Base-by-base conservation (phyloP, 176 grass and related monocot genomes). In the Sorghum bicolor region DNA sequence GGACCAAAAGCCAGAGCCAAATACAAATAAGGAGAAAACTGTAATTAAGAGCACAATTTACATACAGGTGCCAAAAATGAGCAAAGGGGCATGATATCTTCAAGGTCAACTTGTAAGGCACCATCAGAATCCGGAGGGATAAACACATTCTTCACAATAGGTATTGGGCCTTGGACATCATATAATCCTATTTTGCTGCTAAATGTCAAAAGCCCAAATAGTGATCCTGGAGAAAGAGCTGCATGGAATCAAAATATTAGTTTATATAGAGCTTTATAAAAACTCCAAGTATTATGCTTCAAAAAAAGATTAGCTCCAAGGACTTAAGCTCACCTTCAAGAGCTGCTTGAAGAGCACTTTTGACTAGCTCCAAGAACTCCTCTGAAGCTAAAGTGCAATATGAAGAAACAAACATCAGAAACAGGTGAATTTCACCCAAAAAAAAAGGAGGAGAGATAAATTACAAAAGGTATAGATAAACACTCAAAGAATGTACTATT, bases 331-430 rank as follows among this genome's bases (percentile, higher is more conserved):
- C 60, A 98, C 96, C 96, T 95, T 98, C 96, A 66, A 98, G 93
- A 79, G 93, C 91, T 81, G 96, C 96, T 87, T 94, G 89, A 87
- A 98, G 89, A 80, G 96, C 80, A 82, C 93, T 98, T 89, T 95
- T 98, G 78, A 98, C 81, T 82, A 95, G 87, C 83, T 98, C 96
- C 82, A 98, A 71, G 73, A 98, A 98, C 67, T 98, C 96, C 84
- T 98, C 93, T 30, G 93, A 98, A 98, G 91, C 96, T 98, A 87
- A 57, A 91, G 80, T 55, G 75, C 36, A 62, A 47, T 50, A 53
- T 32, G 63, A 64, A 81, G 9, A 84, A 82, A 82, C 6, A 88
- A 38, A 8, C 25, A 75, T 83, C 75, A 83, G 70, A 80, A 70
- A 64, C 38, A 87, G 55, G 68, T 58, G 37, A 74, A 15, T 45